Evolutionary conservation across 177 flowering plant species (phyloP).

Genomic region (Tripterygium wilfordii): DNA sequence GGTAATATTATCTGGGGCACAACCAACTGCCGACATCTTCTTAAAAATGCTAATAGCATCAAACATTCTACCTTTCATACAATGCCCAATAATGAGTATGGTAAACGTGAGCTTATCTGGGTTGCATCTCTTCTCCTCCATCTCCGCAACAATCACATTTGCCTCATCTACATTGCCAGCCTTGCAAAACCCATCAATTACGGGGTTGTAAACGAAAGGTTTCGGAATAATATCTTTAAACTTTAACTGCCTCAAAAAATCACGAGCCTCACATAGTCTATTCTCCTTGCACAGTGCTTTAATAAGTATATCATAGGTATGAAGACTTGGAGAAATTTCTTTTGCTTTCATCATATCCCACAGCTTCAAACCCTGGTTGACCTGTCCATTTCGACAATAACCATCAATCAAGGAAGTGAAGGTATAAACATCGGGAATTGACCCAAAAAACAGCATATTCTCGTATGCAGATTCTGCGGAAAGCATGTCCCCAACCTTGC

Average conservation of each 20-base stretch:
- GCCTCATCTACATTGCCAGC: slow-evolving; percentile 89
- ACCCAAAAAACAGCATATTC: slow-evolving; percentile 47
- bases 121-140: slow-evolving; percentile 60
- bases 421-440: slow-evolving; percentile 67
- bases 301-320: slow-evolving; percentile 62
- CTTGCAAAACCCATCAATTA: slow-evolving; percentile 86
- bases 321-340: slow-evolving; percentile 53
- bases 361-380: slow-evolving; percentile 56
- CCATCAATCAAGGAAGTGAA: slow-evolving; percentile 74
- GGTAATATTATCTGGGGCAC: slow-evolving; percentile 67
- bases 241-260: slow-evolving; percentile 49
- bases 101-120: slow-evolving; percentile 83
- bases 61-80: slow-evolving; percentile 84
- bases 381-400: slow-evolving; percentile 50
- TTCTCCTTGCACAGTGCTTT: slow-evolving; percentile 71
- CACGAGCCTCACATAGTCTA: slow-evolving; percentile 65
- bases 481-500: slow-evolving; percentile 54
- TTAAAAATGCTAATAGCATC: slow-evolving; percentile 66
- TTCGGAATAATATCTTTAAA: slow-evolving; percentile 34
- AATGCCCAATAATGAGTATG: slow-evolving; percentile 86
- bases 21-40: slow-evolving; percentile 57
- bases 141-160: slow-evolving; percentile 55
- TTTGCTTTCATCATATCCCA: slow-evolving; percentile 57
- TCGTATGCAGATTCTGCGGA: slow-evolving; percentile 41
- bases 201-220: slow-evolving; percentile 80